Conservation (phyloP, 129 eudicot genomes). For the Flaveria ramosissima region DNA sequence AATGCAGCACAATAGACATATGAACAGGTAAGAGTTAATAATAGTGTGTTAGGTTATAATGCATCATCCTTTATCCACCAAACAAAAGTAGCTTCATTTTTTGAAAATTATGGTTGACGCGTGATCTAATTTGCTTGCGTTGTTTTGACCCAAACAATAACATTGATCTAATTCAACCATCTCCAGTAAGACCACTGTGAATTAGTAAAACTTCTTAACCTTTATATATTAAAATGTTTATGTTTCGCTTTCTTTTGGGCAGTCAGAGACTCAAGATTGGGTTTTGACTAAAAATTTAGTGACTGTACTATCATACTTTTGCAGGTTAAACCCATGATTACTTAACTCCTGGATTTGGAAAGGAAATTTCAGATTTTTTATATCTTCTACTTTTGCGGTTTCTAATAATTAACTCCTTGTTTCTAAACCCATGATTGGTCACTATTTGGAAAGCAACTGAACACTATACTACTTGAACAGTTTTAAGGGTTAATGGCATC, state of each 20-base stretch:
- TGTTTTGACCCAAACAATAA: slow-evolving; percentile 28
- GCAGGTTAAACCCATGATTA: neutral
- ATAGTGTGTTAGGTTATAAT: slow-evolving; percentile 30
- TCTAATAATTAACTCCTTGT: neutral
- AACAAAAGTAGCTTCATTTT: slow-evolving; percentile 26
- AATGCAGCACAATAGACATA: slow-evolving; percentile 13
- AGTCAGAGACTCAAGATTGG: neutral
- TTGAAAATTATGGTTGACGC: slow-evolving; percentile 11
- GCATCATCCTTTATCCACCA: slow-evolving; percentile 33
- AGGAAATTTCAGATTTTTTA: too few relatives aligned
- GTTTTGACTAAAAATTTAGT: slow-evolving; percentile 19
- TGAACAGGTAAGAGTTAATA: slow-evolving; percentile 15
- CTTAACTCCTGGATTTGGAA: too few relatives aligned
- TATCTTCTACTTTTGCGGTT: neutral
- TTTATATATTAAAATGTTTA: slow-evolving; percentile 5
- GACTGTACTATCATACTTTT: slow-evolving; percentile 9
- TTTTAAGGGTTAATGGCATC: neutral
- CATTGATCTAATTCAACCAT: slow-evolving; percentile 15
- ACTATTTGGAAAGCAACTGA: neutral
- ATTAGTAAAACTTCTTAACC: neutral
- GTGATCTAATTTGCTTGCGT: slow-evolving; percentile 22
- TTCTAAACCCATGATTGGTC: too few relatives aligned
- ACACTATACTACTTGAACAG: neutral
- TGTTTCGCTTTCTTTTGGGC: neutral
- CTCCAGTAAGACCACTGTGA: neutral